Conservation (phyloP, 2,329 filamentous ascomycete genomes). For the Rhynchosporium graminicola region DNA sequence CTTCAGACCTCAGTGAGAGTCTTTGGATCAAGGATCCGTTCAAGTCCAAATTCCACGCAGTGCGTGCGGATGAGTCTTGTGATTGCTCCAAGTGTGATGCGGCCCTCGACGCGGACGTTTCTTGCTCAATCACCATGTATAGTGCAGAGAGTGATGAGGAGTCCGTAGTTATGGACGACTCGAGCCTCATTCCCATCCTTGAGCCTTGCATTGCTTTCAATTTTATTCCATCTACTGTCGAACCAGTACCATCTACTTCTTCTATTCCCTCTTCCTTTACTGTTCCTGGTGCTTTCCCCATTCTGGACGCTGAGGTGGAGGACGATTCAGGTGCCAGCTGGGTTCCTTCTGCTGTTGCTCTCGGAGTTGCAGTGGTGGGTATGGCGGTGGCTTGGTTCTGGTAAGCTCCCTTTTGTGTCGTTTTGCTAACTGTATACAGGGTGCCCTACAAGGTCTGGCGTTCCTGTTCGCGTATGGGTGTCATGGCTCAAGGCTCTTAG, state of each 20-base stretch:
- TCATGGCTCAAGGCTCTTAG: background rate
- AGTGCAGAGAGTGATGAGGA: background rate
- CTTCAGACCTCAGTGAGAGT: background rate
- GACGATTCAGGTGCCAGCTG: slow-evolving; percentile 5
- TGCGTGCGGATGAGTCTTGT: slow-evolving; percentile 7
- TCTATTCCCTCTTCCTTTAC: background rate
- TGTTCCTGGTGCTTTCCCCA: background rate
- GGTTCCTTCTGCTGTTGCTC: slow-evolving; percentile 2
- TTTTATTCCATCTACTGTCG: background rate
- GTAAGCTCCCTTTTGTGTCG: slow-evolving; percentile 1
- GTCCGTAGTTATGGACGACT: slow-evolving; percentile 3
- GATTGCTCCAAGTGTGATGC: slow-evolving; percentile 6
- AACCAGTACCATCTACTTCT: background rate
- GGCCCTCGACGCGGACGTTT: background rate
- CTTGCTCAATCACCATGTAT: slow-evolving; percentile 1
- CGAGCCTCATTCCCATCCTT: slow-evolving; percentile 4
- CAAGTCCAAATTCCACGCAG: background rate
- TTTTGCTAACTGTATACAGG: background rate
- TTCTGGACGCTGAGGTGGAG: background rate
- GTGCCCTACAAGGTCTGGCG: slow-evolving; percentile 6
- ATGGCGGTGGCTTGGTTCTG: background rate
- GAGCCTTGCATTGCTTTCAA: slow-evolving; percentile 1
- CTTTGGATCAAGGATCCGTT: slow-evolving; percentile 4
- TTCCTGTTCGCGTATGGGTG: background rate
- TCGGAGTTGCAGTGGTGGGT: background rate